Evolutionary conservation across 495 filamentous ascomycete genomes (phyloP).

Genomic region (Penicillium steckii): DNA sequence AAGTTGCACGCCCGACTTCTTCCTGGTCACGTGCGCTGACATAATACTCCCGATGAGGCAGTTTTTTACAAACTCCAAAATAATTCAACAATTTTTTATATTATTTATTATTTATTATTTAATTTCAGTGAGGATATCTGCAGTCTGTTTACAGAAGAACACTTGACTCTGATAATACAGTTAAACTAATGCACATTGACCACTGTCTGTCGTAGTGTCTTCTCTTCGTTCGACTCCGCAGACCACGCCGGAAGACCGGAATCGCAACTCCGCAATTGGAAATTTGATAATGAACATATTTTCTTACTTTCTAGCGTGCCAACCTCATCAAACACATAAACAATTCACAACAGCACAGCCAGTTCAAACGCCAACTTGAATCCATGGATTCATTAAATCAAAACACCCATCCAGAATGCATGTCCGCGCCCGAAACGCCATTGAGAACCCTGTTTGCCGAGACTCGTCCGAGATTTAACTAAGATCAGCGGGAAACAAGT

Average conservation of each 20-base stretch:
- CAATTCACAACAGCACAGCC: slow-evolving; percentile 1
- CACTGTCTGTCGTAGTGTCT: too few relatives aligned
- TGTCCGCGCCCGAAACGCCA: slow-evolving; percentile 27
- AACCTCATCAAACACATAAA: background rate
- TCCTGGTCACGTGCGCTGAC: slow-evolving; percentile 43
- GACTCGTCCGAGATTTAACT: slow-evolving; percentile 1
- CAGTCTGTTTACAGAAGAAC: too few relatives aligned
- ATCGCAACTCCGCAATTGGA: background rate
- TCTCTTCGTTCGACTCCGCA: too few relatives aligned
- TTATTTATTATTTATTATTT: background rate
- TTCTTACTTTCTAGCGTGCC: background rate
- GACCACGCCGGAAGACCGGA: slow-evolving; percentile 1
- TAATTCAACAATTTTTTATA: too few relatives aligned
- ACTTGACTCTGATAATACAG: too few relatives aligned
- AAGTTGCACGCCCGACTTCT: slow-evolving; percentile 37
- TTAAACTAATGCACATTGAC: too few relatives aligned
- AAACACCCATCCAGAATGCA: slow-evolving; percentile 18
- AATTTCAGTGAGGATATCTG: too few relatives aligned
- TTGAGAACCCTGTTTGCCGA: slow-evolving; percentile 13
- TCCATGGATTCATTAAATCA: slow-evolving; percentile 10
- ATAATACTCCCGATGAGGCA: slow-evolving; percentile 8
- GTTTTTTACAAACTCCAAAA: background rate
- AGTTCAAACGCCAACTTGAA: slow-evolving; percentile 15
- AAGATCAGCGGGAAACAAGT: slow-evolving; percentile 7
- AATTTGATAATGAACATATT: background rate